Percentiles rank a stretch among this genome's conserved stretches.
phyloP scores from a whole-genome alignment of 2,329 filamentous ascomycete species.

The Phoma sp. region DNA sequence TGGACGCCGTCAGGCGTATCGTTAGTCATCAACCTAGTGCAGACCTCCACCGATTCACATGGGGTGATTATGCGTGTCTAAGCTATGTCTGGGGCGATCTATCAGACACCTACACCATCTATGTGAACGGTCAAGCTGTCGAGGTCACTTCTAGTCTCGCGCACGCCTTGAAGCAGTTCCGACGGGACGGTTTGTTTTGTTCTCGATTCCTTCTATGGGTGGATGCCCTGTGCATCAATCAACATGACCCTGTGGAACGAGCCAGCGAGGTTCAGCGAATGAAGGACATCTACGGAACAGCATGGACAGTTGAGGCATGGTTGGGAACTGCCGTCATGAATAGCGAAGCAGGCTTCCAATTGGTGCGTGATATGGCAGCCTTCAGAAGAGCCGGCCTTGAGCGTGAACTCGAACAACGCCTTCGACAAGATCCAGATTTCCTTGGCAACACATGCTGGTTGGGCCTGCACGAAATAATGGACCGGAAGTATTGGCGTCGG shows the following conservation, averaged over 20 bases:
- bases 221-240: constrained; percentile 23
- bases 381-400: background rate
- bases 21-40: background rate
- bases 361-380: constrained; percentile 4
- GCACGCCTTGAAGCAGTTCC: background rate
- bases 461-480: constrained; percentile 7
- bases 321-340: background rate
- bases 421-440: background rate
- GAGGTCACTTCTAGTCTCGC: background rate
- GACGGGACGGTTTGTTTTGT: background rate
- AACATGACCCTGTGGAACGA: constrained; percentile 8
- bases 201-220: constrained; percentile 14
- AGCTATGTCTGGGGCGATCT: constrained; percentile 8
- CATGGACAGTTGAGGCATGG: constrained; percentile 12
- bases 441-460: background rate
- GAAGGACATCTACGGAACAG: constrained; percentile 11
- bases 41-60: background rate
- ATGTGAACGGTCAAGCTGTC: background rate
- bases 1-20: background rate
- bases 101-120: background rate
- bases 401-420: background rate
- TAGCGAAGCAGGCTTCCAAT: background rate
- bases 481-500: constrained; percentile 9
- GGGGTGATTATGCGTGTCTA: constrained; percentile 10
- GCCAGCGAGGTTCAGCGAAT: constrained; percentile 15